These are phyloP conservation scores for Aspergillus udagawae DNA, from an alignment of 2,329 filamentous ascomycete genomes.

Conservation along the genomic window DNA sequence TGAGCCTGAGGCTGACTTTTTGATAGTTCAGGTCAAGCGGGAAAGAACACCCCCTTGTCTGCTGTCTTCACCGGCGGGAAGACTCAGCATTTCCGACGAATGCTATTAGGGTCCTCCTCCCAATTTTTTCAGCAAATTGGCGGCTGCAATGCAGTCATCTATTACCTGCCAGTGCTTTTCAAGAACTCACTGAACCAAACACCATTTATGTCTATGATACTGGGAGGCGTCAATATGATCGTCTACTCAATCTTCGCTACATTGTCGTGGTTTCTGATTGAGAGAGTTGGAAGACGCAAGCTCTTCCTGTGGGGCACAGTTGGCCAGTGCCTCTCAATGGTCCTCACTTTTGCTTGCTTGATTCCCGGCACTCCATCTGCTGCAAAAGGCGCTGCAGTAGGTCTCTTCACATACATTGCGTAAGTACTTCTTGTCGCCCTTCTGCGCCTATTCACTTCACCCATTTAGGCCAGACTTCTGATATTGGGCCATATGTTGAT, in stretches of 20 bases:
- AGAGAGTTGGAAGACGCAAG: slow-evolving; percentile 46
- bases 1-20: slow-evolving; percentile 19
- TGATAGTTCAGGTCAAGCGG: slow-evolving; percentile 51
- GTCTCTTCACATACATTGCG: slow-evolving; percentile 66
- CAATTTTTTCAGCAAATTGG: slow-evolving; percentile 48
- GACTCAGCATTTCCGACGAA: slow-evolving; percentile 38
- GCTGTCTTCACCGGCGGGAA: slow-evolving; percentile 36
- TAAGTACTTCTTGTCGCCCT: too few species aligned
- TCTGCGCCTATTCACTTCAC: too few species aligned
- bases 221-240: slow-evolving; percentile 53
- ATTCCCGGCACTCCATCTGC: slow-evolving; percentile 24
- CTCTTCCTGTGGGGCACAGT: slow-evolving; percentile 37
- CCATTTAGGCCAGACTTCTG: too few species aligned
- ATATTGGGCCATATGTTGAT: too few species aligned
- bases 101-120: slow-evolving; percentile 37
- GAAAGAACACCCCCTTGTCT: slow-evolving; percentile 45
- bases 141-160: slow-evolving; percentile 50
- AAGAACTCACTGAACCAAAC: slow-evolving; percentile 42
- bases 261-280: slow-evolving; percentile 48
- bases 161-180: slow-evolving; percentile 48
- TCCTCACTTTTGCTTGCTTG: slow-evolving; percentile 38
- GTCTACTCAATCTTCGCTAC: slow-evolving; percentile 38
- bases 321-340: slow-evolving; percentile 38
- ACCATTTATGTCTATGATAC: slow-evolving; percentile 46
- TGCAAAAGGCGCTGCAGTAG: slow-evolving; percentile 48